Base-by-base conservation (phyloP, 2,329 filamentous ascomycete genomes). In the Trichoderma brevicompactum region DNA sequence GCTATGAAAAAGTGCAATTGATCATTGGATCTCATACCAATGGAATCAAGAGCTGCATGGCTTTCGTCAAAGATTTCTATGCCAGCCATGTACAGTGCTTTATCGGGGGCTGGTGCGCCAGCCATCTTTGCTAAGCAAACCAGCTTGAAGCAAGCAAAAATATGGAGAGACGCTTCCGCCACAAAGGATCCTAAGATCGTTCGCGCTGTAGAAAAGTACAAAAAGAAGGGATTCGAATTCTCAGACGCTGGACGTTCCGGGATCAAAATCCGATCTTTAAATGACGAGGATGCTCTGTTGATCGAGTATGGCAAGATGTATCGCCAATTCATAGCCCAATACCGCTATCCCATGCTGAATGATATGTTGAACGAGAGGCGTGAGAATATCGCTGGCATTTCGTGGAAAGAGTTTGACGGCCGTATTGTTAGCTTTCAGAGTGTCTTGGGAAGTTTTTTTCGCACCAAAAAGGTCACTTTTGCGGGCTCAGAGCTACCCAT, bases 11-110 rank as follows among this genome's bases (percentile, higher is more conserved):
- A 46, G 65, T 68, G 7, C 19, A 65, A 32, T 61, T 68, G 7
- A 65, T 68, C 10, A 65, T 68, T 53, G n/a, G 61, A 1, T 62
- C 32, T 8, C 19, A 41, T 23, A 46, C 41, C 28, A 28, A 10
- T 15, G 43, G 55, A 38, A 49, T 65, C 5, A 66, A 56, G 12
- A 60, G 65, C 52, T 62, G 58, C 9, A 68, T 67, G 36, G 43
- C 41, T 48, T 68, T 68, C 7, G 53, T 68, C 7, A 56, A 53
- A 23, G 43, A 49, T 15, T 66, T 68, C 34, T 66, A 66, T 23
- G 56, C 67, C 13, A 68, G 55, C 44, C 41, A 68, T 65, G 10
- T 67, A 1, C 43, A 68, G 32, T 68, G 53, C 40, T 68, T 66
- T 40, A 65, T 68, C 15, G 40, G 58, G 38, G 65, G 67, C 13